Percentiles rank a stretch among this genome's conserved stretches.
phyloP scores from a whole-genome alignment of 2,329 filamentous ascomycete genomes.

The Plectosphaerella sp. region DNA sequence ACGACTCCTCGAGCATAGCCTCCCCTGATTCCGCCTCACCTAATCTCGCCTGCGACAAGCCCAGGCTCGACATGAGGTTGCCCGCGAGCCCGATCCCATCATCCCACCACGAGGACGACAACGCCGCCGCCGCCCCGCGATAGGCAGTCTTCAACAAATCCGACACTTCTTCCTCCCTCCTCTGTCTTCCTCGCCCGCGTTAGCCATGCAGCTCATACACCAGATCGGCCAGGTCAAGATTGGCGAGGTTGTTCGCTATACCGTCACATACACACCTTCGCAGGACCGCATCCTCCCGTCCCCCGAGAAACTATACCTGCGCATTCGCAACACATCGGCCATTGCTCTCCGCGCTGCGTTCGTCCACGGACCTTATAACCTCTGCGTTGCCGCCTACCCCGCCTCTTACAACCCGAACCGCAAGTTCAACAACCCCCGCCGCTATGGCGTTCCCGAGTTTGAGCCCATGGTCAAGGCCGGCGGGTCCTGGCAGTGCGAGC shows the following conservation, averaged over 20 bases:
- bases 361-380: constrained; percentile 89
- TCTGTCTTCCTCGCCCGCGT: neutral
- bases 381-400: constrained; percentile 83
- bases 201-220: constrained; percentile 79
- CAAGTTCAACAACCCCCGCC: constrained; percentile 65
- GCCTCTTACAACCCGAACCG: constrained; percentile 77
- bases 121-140: neutral
- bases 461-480: constrained; percentile 96
- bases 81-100: neutral
- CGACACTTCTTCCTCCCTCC: neutral
- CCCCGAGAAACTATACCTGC: constrained; percentile 74
- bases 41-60: too few species aligned
- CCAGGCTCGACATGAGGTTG: neutral
- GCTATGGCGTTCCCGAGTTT: constrained; percentile 79
- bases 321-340: constrained; percentile 86
- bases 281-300: constrained; percentile 86
- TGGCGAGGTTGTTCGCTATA: constrained; percentile 89
- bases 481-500: constrained; percentile 75
- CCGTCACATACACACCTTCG: constrained; percentile 85
- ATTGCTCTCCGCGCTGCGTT: constrained; percentile 92
- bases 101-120: neutral
- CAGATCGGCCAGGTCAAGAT: constrained; percentile 90
- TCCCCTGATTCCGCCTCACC: too few species aligned
- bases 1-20: too few species aligned
- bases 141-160: neutral